Percentiles rank a stretch among this genome's conserved stretches.
Evolutionary conservation across 768 basidiomycete genomes (phyloP).

Genomic region (Peribolospora kevripleyi): DNA sequence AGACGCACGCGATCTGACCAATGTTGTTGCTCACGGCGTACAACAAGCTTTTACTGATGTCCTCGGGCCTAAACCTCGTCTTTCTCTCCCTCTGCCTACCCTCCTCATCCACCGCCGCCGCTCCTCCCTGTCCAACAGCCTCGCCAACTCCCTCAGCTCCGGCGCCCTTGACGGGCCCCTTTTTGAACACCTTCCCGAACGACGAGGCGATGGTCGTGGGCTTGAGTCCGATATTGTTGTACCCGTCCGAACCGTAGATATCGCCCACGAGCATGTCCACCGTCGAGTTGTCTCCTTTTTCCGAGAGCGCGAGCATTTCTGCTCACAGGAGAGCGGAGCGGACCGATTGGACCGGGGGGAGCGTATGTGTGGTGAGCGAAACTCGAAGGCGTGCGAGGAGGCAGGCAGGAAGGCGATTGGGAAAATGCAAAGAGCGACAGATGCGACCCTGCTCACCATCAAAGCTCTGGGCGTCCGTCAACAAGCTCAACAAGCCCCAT

Average conservation of each 20-base stretch:
- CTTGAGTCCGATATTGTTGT: constrained; percentile 79
- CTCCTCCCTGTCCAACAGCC: neutral
- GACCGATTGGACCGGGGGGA: neutral
- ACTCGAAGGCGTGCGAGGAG: neutral
- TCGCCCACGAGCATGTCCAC: constrained; percentile 99
- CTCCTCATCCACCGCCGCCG: neutral
- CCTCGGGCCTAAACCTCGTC: constrained; percentile 59
- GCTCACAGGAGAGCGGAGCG: constrained; percentile 2
- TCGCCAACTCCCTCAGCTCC: constrained; percentile 2
- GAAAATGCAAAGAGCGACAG: neutral
- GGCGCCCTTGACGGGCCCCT: constrained; percentile 19
- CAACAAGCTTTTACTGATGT: constrained; percentile 77
- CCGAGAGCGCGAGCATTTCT: constrained; percentile 94
- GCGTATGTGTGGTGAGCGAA: neutral
- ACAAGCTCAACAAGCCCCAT: constrained; percentile 79
- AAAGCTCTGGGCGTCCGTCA: constrained; percentile 86
- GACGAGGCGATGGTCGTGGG: constrained; percentile 95
- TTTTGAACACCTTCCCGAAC: constrained; percentile 95
- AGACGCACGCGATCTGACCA: constrained; percentile 90
- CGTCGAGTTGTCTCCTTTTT: constrained; percentile 69
- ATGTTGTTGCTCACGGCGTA: constrained; percentile 98
- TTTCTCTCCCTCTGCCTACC: constrained; percentile 35
- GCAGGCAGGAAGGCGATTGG: constrained; percentile 2
- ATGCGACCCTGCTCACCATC: constrained; percentile 42
- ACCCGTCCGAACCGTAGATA: constrained; percentile 60